These are phyloP conservation scores for Pedinophyceae sp. DNA, from an alignment of 139 green algal genomes.

Conservation along the genomic window DNA sequence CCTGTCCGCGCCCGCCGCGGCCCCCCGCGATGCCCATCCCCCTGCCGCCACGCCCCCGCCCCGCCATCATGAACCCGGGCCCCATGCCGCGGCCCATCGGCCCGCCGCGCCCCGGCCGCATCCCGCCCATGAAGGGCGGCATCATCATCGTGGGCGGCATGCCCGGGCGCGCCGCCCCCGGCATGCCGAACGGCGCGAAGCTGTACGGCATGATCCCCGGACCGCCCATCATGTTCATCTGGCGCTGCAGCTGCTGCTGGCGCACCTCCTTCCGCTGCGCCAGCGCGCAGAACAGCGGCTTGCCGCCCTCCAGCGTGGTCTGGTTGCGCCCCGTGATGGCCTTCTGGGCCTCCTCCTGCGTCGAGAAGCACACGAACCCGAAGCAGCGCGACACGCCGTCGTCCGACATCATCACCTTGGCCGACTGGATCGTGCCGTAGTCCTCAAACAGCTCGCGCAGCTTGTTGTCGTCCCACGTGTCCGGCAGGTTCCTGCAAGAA, in stretches of 20 bases:
- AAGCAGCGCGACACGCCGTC: conserved; percentile 60
- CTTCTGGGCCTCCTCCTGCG: conserved; percentile 57
- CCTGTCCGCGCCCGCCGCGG: conserved; percentile 14
- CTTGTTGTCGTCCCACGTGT: conserved; percentile 59
- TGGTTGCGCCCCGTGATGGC: conserved; percentile 74
- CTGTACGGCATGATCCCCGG: too few species aligned
- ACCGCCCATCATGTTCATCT: too few species aligned
- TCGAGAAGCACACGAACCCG: conserved; percentile 85
- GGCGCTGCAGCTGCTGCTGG: neutral
- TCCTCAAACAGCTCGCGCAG: conserved; percentile 23
- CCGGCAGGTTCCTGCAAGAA: conserved; percentile 47
- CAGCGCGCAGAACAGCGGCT: conserved; percentile 81
- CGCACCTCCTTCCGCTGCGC: conserved; percentile 39
- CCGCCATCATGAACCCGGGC: conserved; percentile 11
- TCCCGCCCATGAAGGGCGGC: neutral
- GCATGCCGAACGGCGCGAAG: neutral
- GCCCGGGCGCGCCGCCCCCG: neutral
- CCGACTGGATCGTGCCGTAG: conserved; percentile 67
- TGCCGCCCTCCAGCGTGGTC: conserved; percentile 61
- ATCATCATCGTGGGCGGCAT: neutral
- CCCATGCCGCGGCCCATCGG: conserved; percentile 44
- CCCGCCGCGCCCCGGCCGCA: conserved; percentile 1
- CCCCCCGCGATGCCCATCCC: conserved; percentile 17
- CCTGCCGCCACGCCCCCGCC: conserved; percentile 8
- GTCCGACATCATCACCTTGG: conserved; percentile 71